phyloP scores from a whole-genome alignment of 2,329 filamentous ascomycete species.

The Dactylella cylindrospora region DNA sequence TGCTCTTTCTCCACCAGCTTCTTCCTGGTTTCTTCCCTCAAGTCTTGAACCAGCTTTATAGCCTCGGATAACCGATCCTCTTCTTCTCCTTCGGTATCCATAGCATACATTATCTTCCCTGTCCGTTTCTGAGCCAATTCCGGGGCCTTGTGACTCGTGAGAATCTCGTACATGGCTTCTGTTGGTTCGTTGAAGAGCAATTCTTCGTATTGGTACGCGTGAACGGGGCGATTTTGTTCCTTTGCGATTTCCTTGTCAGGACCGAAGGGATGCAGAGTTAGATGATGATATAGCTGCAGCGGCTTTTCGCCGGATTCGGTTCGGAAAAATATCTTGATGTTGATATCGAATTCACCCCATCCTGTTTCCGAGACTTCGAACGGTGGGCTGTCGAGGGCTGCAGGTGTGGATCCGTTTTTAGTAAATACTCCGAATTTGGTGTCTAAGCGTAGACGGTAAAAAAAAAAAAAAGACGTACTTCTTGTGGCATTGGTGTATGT shows the following conservation, averaged over 20 bases:
- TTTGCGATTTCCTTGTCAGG: constrained; percentile 60
- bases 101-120: constrained; percentile 46
- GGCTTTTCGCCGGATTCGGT: constrained; percentile 88
- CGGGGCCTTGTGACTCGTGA: constrained; percentile 59
- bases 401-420: constrained; percentile 1
- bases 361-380: constrained; percentile 90
- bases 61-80: constrained; percentile 48
- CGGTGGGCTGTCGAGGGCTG: constrained; percentile 70
- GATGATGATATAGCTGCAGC: constrained; percentile 89
- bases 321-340: constrained; percentile 90
- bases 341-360: constrained; percentile 97
- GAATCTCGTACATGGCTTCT: constrained; percentile 82
- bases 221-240: constrained; percentile 63
- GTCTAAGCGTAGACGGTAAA: neutral
- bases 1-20: constrained; percentile 48
- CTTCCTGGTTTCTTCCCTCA: constrained; percentile 47
- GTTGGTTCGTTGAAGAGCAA: constrained; percentile 97
- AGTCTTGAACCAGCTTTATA: constrained; percentile 48
- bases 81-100: constrained; percentile 48
- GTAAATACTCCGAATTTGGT: neutral
- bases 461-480: constrained; percentile 52
- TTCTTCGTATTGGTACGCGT: constrained; percentile 84
- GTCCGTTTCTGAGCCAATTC: constrained; percentile 40
- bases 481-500: constrained; percentile 90
- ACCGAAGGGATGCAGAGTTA: constrained; percentile 88